Conservation (phyloP, 2,329 filamentous ascomycete species). For the Aureobasidium leucospermi region DNA sequence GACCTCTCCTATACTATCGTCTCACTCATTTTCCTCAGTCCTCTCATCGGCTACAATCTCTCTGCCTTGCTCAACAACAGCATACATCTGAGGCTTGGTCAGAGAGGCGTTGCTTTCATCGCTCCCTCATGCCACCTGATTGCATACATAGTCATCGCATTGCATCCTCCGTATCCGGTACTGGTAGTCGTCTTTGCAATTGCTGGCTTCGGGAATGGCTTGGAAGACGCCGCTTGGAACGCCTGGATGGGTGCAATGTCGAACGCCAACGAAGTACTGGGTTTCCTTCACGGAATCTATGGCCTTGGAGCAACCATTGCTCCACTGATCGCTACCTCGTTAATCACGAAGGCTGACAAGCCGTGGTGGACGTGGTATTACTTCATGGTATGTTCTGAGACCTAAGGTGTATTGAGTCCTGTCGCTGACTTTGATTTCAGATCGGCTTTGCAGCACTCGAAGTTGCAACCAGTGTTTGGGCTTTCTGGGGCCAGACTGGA, state of each 20-base stretch:
- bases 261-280: slow-evolving; percentile 65
- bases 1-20: slow-evolving; percentile 54
- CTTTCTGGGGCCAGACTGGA: slow-evolving; percentile 60
- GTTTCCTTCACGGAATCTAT: slow-evolving; percentile 65
- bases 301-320: slow-evolving; percentile 62
- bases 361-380: slow-evolving; percentile 73
- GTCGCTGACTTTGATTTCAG: slow-evolving; percentile 19
- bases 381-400: slow-evolving; percentile 51
- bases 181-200: slow-evolving; percentile 59
- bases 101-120: slow-evolving; percentile 62
- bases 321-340: slow-evolving; percentile 63
- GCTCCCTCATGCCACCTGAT: slow-evolving; percentile 56
- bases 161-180: slow-evolving; percentile 63
- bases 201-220: slow-evolving; percentile 63
- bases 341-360: slow-evolving; percentile 57
- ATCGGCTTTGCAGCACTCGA: slow-evolving; percentile 53
- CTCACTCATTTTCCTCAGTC: slow-evolving; percentile 60
- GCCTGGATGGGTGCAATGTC: slow-evolving; percentile 65
- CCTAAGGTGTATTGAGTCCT: too few species aligned
- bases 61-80: slow-evolving; percentile 58
- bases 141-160: slow-evolving; percentile 56
- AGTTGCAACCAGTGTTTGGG: slow-evolving; percentile 40
- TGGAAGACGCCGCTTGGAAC: slow-evolving; percentile 57
- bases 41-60: slow-evolving; percentile 57
- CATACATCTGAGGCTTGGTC: slow-evolving; percentile 59